Base-by-base conservation (phyloP, 2,329 filamentous ascomycete species). In the Myriangium duriaei region DNA sequence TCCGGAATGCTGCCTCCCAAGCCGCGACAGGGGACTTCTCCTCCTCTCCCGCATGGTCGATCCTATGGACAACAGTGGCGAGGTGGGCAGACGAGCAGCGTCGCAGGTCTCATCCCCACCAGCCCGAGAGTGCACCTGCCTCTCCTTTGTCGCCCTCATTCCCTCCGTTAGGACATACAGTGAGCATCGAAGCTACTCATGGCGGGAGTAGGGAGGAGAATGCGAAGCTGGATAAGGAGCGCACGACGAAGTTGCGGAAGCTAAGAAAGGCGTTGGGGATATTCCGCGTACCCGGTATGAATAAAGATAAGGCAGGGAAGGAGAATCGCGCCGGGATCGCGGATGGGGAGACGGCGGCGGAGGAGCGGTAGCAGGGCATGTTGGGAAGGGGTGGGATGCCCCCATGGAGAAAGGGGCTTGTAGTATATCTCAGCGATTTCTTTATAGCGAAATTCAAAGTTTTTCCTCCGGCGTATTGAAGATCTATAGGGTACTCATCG, bases 201-300 rank as follows among this genome's bases (percentile, higher is more conserved):
- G 29, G 19, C 2, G 30, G 32, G 10, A 40, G 17, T 14, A 47
- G 51, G 21, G 51, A 50, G 10, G 56, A 59, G 34, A 46, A 56
- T 11, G 49, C 43, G 21, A 37, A 41, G 30, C 47, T 49, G 36
- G 56, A 59, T 34, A 53, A 53, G 39, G 56, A 57, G 43, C 47
- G 56, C 18, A 49, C 55, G 32, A 52, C 53, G 7, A 49, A 49
- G 31, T 26, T 59, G 36, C 43, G 45, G 37, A 53, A 50, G 40
- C 34, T 59, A 42, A 59, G 57, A 45, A 55, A 46, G 19, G 45
- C 56, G 21, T 51, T 58, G 42, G 54, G 45, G 6, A 51, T 57
- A 34, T 32, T 33, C 11, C 3, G 30, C 19, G n/a, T 15, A 18
- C 30, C 30, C 1, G 12, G 21, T 15, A 30, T n/a, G 4, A 18